Base-by-base conservation (phyloP, 345 rosid species). In the Gossypioides kirkii region DNA sequence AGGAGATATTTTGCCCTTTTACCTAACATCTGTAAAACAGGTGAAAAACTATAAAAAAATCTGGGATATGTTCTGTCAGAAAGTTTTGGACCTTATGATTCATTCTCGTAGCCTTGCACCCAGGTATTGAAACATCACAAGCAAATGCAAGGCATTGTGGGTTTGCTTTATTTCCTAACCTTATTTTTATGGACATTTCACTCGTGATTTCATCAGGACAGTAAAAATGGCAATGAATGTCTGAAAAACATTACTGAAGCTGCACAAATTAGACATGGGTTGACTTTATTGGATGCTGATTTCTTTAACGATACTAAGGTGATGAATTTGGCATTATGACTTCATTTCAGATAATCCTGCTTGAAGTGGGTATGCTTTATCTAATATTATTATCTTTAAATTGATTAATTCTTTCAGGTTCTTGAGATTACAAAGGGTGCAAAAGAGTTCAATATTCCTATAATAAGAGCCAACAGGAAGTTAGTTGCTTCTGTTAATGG, bases 301-400 rank as follows among this genome's bases (percentile, higher is more conserved):
- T 87, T 90, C 91, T 90, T 94, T 77, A 80, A 76, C 55, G 94
- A 91, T 38, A 69, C 77, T n/a, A 82, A 91, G 91, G 97, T 94
- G 75, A 67, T 10, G 54, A 22, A 41, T 12, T 52, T 22, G 18
- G 41, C 64, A 42, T 22, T 43, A 18, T 12, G 52, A 42, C 22
- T 56, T 55, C 26, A 52, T 59, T 54, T 74, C 18, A 10, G 25
- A 54, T 13, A 20, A 14, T 61, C 62, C 36, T 9, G 75, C 54
- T 43, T 2, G 14, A 47, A 66, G n/a, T 66, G 71, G 56, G 54
- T 52, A 2, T 4, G 12, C 47, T 20, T 69, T 67, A 60, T 38
- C n/a, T 46, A 54, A 63, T 60, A 14, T 72, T 53, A 41, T 38
- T 10, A 14, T 61, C 18, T 64, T 6, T 69, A 55, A 46, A 47